phyloP scores from a whole-genome alignment of 164 flowering plant genomes.

The Buxus sempervirens region DNA sequence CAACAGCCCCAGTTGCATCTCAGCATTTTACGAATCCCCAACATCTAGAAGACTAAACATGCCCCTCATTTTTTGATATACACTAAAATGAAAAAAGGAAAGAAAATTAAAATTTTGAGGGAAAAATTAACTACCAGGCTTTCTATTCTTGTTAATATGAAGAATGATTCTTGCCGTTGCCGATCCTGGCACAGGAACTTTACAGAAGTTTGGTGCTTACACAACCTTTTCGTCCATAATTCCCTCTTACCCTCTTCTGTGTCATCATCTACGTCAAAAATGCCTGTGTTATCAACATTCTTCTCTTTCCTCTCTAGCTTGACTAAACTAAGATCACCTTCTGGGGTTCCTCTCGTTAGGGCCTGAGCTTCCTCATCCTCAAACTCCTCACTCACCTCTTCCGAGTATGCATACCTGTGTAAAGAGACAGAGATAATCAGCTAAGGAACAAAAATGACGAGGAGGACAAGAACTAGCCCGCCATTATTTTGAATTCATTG shows the following conservation, averaged over 20 bases:
- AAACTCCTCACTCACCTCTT: slow-evolving; percentile 51
- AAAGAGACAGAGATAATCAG: background rate
- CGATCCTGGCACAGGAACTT: background rate
- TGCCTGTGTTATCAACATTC: slow-evolving; percentile 16
- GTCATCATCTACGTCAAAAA: slow-evolving; percentile 35
- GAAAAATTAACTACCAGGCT: background rate
- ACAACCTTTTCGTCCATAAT: slow-evolving; percentile 15
- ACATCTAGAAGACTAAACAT: no score
- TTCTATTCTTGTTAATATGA: background rate
- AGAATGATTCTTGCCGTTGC: background rate
- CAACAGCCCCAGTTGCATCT: no score
- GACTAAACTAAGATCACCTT: slow-evolving; percentile 63
- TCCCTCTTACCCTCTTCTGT: slow-evolving; percentile 55
- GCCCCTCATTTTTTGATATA: no score
- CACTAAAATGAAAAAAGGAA: no score
- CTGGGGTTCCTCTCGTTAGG: slow-evolving; percentile 44
- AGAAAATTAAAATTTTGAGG: no score
- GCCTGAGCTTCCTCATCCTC: slow-evolving; percentile 70
- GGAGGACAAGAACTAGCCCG: no score
- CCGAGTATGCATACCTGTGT: slow-evolving; percentile 77
- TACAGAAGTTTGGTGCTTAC: background rate
- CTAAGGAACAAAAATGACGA: background rate
- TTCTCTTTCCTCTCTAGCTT: slow-evolving; percentile 44
- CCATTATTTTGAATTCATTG: no score
- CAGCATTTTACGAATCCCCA: no score